A percentile compares a stretch with the other conserved stretches of the same genome.
phyloP scores from a whole-genome alignment of 1,139 yeast species.

The Geotrichum restrictum region DNA sequence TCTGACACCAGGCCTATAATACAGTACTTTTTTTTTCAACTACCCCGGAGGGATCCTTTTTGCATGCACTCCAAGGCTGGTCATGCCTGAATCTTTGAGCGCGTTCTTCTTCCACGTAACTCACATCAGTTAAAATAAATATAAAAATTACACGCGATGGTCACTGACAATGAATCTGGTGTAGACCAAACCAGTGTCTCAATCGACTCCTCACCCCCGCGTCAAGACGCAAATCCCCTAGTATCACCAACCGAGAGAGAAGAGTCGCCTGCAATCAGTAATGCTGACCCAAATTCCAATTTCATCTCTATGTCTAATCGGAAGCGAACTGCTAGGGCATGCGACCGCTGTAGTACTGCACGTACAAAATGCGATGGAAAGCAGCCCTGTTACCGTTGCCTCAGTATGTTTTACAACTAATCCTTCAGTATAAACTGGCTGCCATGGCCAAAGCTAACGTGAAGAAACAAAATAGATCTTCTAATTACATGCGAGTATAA shows the following conservation, averaged over 20 bases:
- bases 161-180: too few relatives aligned
- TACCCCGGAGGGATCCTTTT: too few relatives aligned
- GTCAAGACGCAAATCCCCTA: neutral
- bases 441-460: too few relatives aligned
- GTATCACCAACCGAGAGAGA: neutral
- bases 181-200: neutral
- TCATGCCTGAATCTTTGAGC: too few relatives aligned
- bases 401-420: slow-evolving; percentile 24
- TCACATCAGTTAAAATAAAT: too few relatives aligned
- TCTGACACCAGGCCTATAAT: too few relatives aligned
- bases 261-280: neutral
- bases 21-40: too few relatives aligned
- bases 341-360: slow-evolving; percentile 42
- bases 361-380: slow-evolving; percentile 44
- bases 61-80: too few relatives aligned
- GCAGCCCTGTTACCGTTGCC: slow-evolving; percentile 41
- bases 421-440: too few relatives aligned
- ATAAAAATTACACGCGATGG: too few relatives aligned
- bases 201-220: neutral
- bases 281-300: neutral
- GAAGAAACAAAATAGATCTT: slow-evolving; percentile 21
- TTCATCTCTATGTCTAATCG: neutral
- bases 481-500: slow-evolving; percentile 39
- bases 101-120: too few relatives aligned
- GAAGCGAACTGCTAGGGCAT: slow-evolving; percentile 38